A percentile compares a stretch with the other conserved stretches of the same genome.
These are phyloP conservation scores for Cucurbitaria berberidis DNA, from an alignment of 2,329 filamentous ascomycete genomes.

Conservation along the genomic window DNA sequence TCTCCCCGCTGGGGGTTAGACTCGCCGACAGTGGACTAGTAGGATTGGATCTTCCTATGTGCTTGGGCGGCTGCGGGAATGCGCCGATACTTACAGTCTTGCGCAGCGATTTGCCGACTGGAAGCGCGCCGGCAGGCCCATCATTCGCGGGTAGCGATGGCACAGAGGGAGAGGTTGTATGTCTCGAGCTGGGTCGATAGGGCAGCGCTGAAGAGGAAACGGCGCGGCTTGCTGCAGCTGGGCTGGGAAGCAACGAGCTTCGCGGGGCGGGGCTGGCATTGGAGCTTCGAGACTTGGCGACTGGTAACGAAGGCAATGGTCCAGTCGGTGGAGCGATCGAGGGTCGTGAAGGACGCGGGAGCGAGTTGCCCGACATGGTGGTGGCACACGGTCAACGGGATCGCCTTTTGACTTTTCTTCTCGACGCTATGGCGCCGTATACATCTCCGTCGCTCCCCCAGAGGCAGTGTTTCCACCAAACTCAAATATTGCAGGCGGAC, in stretches of 20 bases:
- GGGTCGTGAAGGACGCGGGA: slow-evolving; percentile 69
- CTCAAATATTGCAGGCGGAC: slow-evolving; percentile 8
- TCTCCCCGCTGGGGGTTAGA: slow-evolving; percentile 53
- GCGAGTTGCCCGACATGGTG: slow-evolving; percentile 61
- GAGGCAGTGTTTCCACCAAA: slow-evolving; percentile 7
- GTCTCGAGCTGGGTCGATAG: slow-evolving; percentile 32
- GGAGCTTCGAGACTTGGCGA: slow-evolving; percentile 72
- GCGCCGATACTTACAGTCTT: slow-evolving; percentile 93
- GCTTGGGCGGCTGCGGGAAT: slow-evolving; percentile 86
- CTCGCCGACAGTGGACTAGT: slow-evolving; percentile 58
- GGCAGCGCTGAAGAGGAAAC: slow-evolving; percentile 44
- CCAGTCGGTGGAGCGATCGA: slow-evolving; percentile 71
- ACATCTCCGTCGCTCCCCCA: slow-evolving; percentile 35
- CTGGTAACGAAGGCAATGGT: slow-evolving; percentile 75
- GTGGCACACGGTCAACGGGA: slow-evolving; percentile 13
- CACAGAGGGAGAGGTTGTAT: slow-evolving; percentile 49
- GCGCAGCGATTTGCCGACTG: slow-evolving; percentile 70
- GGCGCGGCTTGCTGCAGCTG: slow-evolving; percentile 31
- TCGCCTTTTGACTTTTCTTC: slow-evolving; percentile 17
- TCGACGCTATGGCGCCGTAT: slow-evolving; percentile 26
- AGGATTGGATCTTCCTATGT: slow-evolving; percentile 58
- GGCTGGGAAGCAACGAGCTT: slow-evolving; percentile 38
- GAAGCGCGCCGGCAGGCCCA: slow-evolving; percentile 43
- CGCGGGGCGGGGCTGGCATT: slow-evolving; percentile 37
- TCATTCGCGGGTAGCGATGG: slow-evolving; percentile 56